Evolutionary conservation across 2,329 filamentous ascomycete species (phyloP), one percentile per base, ranked within the genome.

Genomic region (Penicillium sp.): DNA sequence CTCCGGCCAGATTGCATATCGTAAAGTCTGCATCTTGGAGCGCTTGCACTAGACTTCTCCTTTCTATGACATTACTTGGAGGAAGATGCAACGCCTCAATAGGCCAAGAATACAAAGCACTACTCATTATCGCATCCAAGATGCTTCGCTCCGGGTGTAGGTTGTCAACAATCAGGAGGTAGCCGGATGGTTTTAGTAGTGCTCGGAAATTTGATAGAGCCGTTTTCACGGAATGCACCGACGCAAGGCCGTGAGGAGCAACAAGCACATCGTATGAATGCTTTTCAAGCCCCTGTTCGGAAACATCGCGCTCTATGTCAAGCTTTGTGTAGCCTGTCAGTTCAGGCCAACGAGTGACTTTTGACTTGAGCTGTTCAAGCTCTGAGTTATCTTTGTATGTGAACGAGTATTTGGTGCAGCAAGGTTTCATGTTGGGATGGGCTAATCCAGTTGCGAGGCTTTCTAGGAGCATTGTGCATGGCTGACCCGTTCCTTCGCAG

Each of bases 211-310:
- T 62, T 10, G 10, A 34, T 15, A 66, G 42, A 0, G 43, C 49
- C 39, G 45, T 42, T 4, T 46, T 12, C 4, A 41, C 52, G 16
- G 52, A 49, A 10, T 39, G 46, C 24, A 45, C 49, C 1, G 52
- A 53, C 7, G 54, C 51, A n/a, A 66, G 46, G 1, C 57, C 61
- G 45, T 58, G 51, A 0, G 57, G 48, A 15, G 56, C 29, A 9
- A 66, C 42, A 3, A 65, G 45, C 0, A 65, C 44, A 34, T 65
- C 58, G 28, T 59, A 63, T 0, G 44, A 42, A 34, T 42, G 12
- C 1, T 42, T 16, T 15, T 16, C 18, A n/a, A 56, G 44, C 2
- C 36, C 57, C 23, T 59, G 57, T 9, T 21, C 36, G 1, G 12
- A 39, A 4, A 21, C 13, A 39, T 39, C 36, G 16, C 18, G 29